Percentiles rank a stretch among this genome's conserved stretches.
Evolutionary conservation across 345 rosid species (phyloP).

Genomic region (Rhizophora mangle): DNA sequence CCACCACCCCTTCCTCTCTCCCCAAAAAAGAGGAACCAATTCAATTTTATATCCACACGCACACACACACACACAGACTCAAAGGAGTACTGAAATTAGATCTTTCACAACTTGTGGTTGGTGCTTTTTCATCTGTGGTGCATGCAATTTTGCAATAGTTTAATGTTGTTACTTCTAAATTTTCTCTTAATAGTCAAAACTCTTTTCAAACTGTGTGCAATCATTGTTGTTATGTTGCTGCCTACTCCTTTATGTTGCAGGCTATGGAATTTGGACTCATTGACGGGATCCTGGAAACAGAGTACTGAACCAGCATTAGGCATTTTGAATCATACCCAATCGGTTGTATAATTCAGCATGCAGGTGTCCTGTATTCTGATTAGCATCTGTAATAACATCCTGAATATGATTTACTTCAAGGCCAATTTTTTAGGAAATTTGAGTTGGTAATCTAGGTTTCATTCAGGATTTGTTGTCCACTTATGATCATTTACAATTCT

Average conservation of each 20-base stretch:
- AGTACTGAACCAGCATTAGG: conserved; percentile 37
- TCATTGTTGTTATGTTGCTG: not conserved
- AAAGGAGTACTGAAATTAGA: no score
- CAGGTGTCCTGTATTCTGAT: not conserved
- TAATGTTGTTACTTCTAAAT: not conserved
- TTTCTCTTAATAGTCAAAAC: not conserved
- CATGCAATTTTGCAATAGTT: not conserved
- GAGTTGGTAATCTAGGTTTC: no score
- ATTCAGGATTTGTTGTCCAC: no score
- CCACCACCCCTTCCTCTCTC: not conserved
- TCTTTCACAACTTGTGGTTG: no score
- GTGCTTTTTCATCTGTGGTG: no score
- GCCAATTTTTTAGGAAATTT: no score
- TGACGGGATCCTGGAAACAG: conserved; percentile 79
- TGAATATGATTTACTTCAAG: no score
- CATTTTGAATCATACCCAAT: not conserved
- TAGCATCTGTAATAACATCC: not conserved
- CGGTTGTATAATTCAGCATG: not conserved
- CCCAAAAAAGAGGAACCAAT: no score
- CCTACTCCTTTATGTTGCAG: conserved; percentile 35
- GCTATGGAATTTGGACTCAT: conserved; percentile 86
- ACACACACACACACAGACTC: no score
- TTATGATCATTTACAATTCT: no score
- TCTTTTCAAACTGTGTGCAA: no score
- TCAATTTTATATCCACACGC: no score